Evolutionary conservation across 768 basidiomycete species (phyloP), one percentile per base, ranked within the genome.

Genomic region (Boletus reticulatus): DNA sequence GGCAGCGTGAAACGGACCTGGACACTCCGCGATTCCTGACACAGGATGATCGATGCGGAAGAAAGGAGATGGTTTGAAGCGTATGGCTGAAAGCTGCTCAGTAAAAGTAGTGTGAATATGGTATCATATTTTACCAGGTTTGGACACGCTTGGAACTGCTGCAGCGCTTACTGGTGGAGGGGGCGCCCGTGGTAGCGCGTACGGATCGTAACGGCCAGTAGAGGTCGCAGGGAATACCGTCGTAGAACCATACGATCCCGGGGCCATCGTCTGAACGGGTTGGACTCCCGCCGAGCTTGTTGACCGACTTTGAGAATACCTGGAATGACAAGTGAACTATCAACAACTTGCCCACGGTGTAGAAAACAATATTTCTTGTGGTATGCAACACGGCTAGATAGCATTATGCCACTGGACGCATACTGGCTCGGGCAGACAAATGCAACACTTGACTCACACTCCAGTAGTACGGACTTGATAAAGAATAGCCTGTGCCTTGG

Each of bases 31-130:
- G 29, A 92, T 75, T 27, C 57, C 53, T 4, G 88, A 89, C 12
- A 91, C 82, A 6, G 76, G 65, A 61, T 89, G 84, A 47, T 88
- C 85, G 4, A 89, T 69, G 12, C 72, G 73, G 62, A 87, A 87
- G 68, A 93, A 94, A 0, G 92, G 91, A 0, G 92, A 92, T 10
- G 82, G 79, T 62, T 87, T 91, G 75, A 93, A 93, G 46, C 81
- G 83, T 43, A 93, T 83, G 20, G 67, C 90, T 89, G 58, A 27
- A 58, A 57, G 47, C 44, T 45, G 16, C 57, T 66, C 48, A 66
- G 52, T 53, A 42, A 49, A 48, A 20, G 32, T 50, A 29, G 19
- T 34, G n/a, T 24, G n/a, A 52, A 51, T n/a, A 20, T 7, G 20
- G 37, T 68, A 65, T 31, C 62, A 62, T 41, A 43, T 48, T 60